These are phyloP conservation scores for Eremothecium coryli DNA, from an alignment of 1,139 yeast species.

Conservation along the genomic window DNA sequence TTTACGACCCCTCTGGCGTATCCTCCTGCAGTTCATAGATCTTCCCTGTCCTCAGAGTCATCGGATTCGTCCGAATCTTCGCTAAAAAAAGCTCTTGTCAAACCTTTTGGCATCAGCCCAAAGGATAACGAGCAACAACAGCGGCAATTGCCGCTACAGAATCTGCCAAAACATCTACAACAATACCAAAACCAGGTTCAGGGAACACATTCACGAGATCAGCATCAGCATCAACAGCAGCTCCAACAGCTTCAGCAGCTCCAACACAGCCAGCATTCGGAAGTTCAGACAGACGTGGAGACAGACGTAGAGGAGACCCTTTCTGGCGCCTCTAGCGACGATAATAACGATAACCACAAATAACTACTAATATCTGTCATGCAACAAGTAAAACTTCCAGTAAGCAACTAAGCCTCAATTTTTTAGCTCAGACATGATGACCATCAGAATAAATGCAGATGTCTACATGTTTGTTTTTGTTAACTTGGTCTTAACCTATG, in stretches of 20 bases:
- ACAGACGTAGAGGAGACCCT: conserved; percentile 15
- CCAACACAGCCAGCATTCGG: conserved; percentile 8
- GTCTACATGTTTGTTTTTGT: too few species aligned
- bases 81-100: conserved; percentile 6
- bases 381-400: too few species aligned
- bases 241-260: conserved; percentile 3
- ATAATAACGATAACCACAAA: conserved; percentile 1
- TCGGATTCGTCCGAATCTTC: conserved; percentile 8
- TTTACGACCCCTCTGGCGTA: background rate
- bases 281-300: conserved; percentile 19
- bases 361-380: too few species aligned
- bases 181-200: conserved; percentile 6
- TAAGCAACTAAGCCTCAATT: too few species aligned
- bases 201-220: conserved; percentile 5
- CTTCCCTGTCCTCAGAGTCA: conserved; percentile 7
- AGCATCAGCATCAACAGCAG: conserved; percentile 2
- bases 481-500: too few species aligned
- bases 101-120: conserved; percentile 8
- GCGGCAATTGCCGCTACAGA: background rate
- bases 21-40: background rate
- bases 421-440: too few species aligned
- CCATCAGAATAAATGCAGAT: too few species aligned
- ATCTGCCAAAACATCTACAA: conserved; percentile 7
- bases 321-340: conserved; percentile 1
- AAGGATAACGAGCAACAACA: conserved; percentile 3